Percentiles rank a stretch among this genome's conserved stretches.
These are phyloP conservation scores for Ambrosiella cleistominuta DNA, from an alignment of 2,329 filamentous ascomycete species.

Conservation along the genomic window DNA sequence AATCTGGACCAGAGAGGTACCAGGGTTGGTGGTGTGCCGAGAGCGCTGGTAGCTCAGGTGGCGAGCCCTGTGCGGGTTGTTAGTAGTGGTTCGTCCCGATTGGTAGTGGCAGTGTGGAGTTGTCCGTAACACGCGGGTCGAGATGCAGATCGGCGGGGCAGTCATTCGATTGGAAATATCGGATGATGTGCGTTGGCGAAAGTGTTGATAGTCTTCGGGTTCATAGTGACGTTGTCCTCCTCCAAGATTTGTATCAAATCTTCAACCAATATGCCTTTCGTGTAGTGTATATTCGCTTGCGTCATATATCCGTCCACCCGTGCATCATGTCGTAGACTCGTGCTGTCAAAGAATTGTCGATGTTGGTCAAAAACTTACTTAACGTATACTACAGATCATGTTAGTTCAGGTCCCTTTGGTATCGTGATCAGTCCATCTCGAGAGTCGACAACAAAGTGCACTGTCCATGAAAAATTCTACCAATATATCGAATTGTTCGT, in stretches of 20 bases:
- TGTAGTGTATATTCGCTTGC: too few relatives aligned
- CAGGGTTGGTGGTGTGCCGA: conserved; percentile 79
- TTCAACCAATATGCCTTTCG: neutral
- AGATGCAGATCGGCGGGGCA: neutral
- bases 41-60: conserved; percentile 96
- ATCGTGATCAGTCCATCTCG: neutral
- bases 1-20: conserved; percentile 92
- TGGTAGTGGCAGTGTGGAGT: neutral
- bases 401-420: conserved; percentile 21
- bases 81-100: conserved; percentile 13
- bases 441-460: neutral
- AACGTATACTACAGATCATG: conserved; percentile 51
- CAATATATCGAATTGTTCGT: neutral
- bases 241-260: neutral
- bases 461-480: neutral
- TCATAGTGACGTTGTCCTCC: neutral
- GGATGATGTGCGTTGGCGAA: neutral
- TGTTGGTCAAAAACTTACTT: conserved; percentile 46
- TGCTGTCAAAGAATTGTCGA: neutral
- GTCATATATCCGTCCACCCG: too few relatives aligned
- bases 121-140: neutral
- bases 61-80: conserved; percentile 51
- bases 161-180: neutral
- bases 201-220: neutral
- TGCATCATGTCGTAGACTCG: neutral